Conservation (phyloP, 176 grass and related monocot species). For the Calamus simplicifolius region DNA sequence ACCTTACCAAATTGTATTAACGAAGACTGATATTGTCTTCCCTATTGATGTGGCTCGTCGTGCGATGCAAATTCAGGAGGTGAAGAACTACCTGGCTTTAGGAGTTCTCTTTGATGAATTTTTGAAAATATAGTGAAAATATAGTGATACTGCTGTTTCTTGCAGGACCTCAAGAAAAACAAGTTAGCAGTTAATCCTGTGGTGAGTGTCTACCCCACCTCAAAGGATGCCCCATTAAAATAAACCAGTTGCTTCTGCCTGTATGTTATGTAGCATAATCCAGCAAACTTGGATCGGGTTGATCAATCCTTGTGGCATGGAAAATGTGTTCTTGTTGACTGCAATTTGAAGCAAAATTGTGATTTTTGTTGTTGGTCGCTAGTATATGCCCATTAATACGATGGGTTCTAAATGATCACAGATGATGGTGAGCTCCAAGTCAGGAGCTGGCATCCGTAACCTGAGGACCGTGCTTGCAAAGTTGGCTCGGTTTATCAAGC, state of each 20-base stretch:
- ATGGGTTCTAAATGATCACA: slow-evolving; percentile 5
- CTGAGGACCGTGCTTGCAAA: slow-evolving; percentile 67
- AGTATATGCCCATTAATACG: slow-evolving; percentile 3
- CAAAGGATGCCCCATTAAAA: too few relatives aligned
- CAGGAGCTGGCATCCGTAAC: slow-evolving; percentile 59
- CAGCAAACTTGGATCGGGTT: too few relatives aligned
- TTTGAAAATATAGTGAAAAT: not conserved
- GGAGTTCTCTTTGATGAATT: not conserved
- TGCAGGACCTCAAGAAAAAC: slow-evolving; percentile 72
- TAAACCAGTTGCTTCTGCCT: too few relatives aligned
- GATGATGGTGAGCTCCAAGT: slow-evolving; percentile 95
- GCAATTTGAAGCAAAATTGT: too few relatives aligned
- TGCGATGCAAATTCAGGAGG: slow-evolving; percentile 91
- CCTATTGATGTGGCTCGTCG: slow-evolving; percentile 89
- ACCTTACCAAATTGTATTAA: slow-evolving; percentile 83
- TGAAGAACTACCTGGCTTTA: not conserved
- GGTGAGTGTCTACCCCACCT: slow-evolving; percentile 37
- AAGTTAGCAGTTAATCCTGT: slow-evolving; percentile 65
- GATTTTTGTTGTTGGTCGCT: too few relatives aligned
- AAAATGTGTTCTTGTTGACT: too few relatives aligned
- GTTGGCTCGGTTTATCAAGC: slow-evolving; percentile 66
- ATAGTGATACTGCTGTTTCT: not conserved
- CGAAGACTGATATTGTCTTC: slow-evolving; percentile 89
- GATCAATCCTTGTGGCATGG: too few relatives aligned
- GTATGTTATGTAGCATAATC: too few relatives aligned